These are phyloP conservation scores for Bimuria novae-zelandiae DNA, from an alignment of 2,329 filamentous ascomycete genomes.

Conservation along the genomic window DNA sequence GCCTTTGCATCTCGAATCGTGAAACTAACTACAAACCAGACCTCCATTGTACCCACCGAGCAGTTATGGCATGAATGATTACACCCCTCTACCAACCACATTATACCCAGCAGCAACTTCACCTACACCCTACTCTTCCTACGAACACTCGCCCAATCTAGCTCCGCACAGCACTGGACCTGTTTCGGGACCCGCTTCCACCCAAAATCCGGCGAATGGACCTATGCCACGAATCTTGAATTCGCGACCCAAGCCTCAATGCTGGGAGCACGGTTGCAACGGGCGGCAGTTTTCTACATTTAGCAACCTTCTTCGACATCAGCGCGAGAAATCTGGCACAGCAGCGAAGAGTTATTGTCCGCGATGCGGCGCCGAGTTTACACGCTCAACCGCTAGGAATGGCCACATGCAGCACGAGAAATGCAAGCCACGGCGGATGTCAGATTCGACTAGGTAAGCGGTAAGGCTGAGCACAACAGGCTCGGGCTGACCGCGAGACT, in stretches of 20 bases:
- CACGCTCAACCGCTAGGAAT: conserved; percentile 83
- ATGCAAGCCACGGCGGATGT: conserved; percentile 74
- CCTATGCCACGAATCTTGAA: conserved; percentile 65
- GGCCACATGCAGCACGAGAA: conserved; percentile 87
- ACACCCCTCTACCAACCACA: conserved; percentile 40
- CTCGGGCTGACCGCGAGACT: conserved; percentile 20
- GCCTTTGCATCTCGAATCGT: neutral
- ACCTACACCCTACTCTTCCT: conserved; percentile 37
- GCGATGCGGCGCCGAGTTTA: conserved; percentile 91
- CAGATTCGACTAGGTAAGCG: conserved; percentile 40
- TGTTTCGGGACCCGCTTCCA: conserved; percentile 34
- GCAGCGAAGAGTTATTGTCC: conserved; percentile 87
- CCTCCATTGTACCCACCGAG: conserved; percentile 39
- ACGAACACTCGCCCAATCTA: conserved; percentile 33
- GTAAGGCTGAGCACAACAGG: conserved; percentile 26
- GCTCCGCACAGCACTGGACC: conserved; percentile 22
- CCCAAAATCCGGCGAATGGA: conserved; percentile 30
- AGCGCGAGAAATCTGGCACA: conserved; percentile 91
- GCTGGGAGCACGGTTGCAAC: conserved; percentile 97
- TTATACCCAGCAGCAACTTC: conserved; percentile 43
- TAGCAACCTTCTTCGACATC: conserved; percentile 89
- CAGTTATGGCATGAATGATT: conserved; percentile 40
- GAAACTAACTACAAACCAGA: conserved; percentile 25
- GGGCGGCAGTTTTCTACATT: conserved; percentile 95
- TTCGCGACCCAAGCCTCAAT: conserved; percentile 87